phyloP scores from a whole-genome alignment of 495 filamentous ascomycete genomes.

The Xylaria castorea region DNA sequence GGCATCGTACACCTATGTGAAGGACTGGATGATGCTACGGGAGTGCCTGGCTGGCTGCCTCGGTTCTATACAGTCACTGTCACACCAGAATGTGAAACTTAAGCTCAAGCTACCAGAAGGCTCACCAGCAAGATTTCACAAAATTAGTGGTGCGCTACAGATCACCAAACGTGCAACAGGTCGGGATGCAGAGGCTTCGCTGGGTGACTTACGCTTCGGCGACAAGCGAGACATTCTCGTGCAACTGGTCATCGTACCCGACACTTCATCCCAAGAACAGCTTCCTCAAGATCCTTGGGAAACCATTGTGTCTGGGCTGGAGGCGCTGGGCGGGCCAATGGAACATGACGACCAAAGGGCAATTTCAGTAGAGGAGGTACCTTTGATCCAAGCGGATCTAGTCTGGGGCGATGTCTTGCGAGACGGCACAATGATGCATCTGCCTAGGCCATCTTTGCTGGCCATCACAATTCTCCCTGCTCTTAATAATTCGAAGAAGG shows the following conservation, averaged over 20 bases:
- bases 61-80: constrained; percentile 90
- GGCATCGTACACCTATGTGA: constrained; percentile 96
- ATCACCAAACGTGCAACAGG: constrained; percentile 98
- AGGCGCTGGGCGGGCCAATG: constrained; percentile 89
- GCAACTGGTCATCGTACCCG: constrained; percentile 90
- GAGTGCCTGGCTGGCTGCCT: constrained; percentile 96
- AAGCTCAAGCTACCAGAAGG: constrained; percentile 95
- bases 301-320: constrained; percentile 91
- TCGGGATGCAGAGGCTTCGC: constrained; percentile 88
- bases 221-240: constrained; percentile 98
- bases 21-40: constrained; percentile 99
- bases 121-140: constrained; percentile 96
- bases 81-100: constrained; percentile 98
- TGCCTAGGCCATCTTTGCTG: constrained; percentile 88
- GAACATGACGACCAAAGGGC: constrained; percentile 87
- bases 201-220: constrained; percentile 94
- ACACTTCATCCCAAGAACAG: constrained; percentile 83
- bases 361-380: constrained; percentile 91
- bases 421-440: constrained; percentile 86
- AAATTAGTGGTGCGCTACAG: constrained; percentile 96
- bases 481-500: constrained; percentile 64
- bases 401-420: constrained; percentile 93
- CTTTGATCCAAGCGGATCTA: constrained; percentile 93
- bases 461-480: constrained; percentile 98
- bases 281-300: constrained; percentile 96